phyloP scores from a whole-genome alignment of 805 yeast species.

The Ogataea neopini region DNA sequence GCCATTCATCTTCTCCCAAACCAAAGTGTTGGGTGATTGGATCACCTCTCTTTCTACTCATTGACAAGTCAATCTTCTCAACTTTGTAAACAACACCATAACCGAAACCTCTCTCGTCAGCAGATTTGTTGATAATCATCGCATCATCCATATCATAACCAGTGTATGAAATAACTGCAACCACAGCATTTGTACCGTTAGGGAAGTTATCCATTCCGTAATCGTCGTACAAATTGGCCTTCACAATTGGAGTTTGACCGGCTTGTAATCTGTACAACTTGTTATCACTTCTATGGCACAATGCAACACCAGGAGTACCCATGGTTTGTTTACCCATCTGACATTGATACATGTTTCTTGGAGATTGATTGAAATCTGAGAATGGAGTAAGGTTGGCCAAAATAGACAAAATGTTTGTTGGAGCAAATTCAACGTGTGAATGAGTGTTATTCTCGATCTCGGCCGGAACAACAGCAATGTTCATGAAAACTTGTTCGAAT shows the following conservation, averaged over 20 bases:
- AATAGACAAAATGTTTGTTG: constrained; percentile 92
- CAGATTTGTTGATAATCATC: constrained; percentile 96
- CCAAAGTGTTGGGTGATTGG: constrained; percentile 95
- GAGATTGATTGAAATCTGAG: constrained; percentile 98
- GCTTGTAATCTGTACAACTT: constrained; percentile 89
- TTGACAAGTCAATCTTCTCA: constrained; percentile 82
- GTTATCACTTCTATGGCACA: constrained; percentile 90
- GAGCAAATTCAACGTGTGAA: constrained; percentile 91
- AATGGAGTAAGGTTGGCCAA: constrained; percentile 97
- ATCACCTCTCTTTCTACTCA: constrained; percentile 84
- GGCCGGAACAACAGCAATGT: constrained; percentile 90
- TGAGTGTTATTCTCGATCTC: constrained; percentile 83
- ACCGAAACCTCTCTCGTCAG: constrained; percentile 97
- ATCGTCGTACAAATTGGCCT: constrained; percentile 89
- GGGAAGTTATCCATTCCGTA: constrained; percentile 99
- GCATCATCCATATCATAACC: constrained; percentile 99
- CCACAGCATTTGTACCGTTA: constrained; percentile 97
- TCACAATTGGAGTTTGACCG: constrained; percentile 97
- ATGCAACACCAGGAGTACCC: constrained; percentile 99
- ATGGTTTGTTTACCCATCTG: constrained; percentile 99
- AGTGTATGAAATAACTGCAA: constrained; percentile 97
- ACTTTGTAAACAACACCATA: constrained; percentile 96
- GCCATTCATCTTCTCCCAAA: constrained; percentile 91
- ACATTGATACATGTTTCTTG: constrained; percentile 99
- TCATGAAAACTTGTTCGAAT: constrained; percentile 96